Evolutionary conservation across 148 eudicot genomes (phyloP).

Genomic region (Rhododendron williamsianum): DNA sequence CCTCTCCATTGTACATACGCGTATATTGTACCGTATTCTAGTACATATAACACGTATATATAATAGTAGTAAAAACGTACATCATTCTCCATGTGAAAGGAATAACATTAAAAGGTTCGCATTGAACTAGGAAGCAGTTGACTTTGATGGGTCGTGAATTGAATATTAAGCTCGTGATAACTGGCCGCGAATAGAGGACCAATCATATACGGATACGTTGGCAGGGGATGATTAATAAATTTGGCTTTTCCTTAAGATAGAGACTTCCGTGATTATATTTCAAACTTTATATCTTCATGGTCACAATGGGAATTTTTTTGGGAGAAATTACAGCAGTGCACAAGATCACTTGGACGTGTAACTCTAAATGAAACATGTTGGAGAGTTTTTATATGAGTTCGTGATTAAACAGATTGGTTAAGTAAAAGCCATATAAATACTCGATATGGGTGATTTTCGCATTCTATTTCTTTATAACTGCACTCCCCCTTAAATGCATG

Average conservation of each 20-base stretch:
- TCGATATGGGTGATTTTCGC: neutral
- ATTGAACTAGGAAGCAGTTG: neutral
- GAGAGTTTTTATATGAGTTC: neutral
- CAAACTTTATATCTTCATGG: neutral
- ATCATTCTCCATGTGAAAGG: slow-evolving; percentile 6
- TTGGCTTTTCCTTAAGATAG: neutral
- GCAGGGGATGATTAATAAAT: neutral
- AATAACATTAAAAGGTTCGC: neutral
- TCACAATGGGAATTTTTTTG: neutral
- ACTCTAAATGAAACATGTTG: neutral
- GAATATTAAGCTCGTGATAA: neutral
- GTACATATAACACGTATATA: neutral
- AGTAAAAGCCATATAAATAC: neutral
- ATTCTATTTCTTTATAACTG: too few species aligned
- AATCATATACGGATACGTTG: neutral
- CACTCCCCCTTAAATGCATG: too few species aligned
- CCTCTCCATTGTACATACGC: slow-evolving; percentile 12
- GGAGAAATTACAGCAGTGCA: neutral
- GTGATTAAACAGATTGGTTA: neutral
- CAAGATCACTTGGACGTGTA: neutral
- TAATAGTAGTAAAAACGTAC: neutral
- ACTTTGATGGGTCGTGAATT: neutral
- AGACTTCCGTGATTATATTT: neutral
- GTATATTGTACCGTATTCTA: neutral
- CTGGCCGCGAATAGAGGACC: neutral